These are phyloP conservation scores for Saccharomycopsis malanga DNA, from an alignment of 805 yeast species.

Conservation along the genomic window DNA sequence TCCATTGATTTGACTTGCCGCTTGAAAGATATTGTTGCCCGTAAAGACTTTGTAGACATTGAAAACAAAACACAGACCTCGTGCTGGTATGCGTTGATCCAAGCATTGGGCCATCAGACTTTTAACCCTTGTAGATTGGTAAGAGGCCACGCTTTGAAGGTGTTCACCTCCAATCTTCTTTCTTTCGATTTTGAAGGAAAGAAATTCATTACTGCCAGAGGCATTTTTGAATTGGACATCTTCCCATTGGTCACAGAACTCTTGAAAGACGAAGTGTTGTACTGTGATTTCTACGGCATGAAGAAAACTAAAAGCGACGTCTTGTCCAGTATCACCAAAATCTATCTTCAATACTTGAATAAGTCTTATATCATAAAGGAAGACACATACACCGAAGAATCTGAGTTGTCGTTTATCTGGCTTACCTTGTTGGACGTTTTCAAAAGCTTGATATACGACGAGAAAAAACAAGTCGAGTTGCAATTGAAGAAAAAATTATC, in stretches of 20 bases:
- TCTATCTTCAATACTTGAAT: conserved; percentile 44
- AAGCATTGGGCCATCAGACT: conserved; percentile 84
- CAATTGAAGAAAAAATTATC: conserved; percentile 14
- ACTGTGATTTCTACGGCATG: conserved; percentile 59
- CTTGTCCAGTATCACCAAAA: conserved; percentile 59
- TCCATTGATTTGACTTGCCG: conserved; percentile 57
- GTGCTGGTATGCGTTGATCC: conserved; percentile 51
- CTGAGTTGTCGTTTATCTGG: conserved; percentile 21
- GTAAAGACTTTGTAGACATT: conserved; percentile 30
- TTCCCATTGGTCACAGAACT: conserved; percentile 66
- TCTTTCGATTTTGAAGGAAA: conserved; percentile 33
- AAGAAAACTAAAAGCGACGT: conserved; percentile 60
- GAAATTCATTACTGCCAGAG: conserved; percentile 40
- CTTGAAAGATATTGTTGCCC: conserved; percentile 34
- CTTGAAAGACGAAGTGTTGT: conserved; percentile 54
- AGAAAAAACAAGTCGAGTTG: conserved; percentile 9
- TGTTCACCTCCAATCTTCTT: conserved; percentile 48
- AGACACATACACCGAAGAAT: not conserved
- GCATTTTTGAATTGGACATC: conserved; percentile 64
- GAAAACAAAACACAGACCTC: conserved; percentile 28
- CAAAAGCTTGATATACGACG: conserved; percentile 18
- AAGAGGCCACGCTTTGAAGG: conserved; percentile 54
- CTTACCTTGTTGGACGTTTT: conserved; percentile 17
- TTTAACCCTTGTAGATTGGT: conserved; percentile 80
- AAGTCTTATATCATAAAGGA: conserved; percentile 12